phyloP scores from a whole-genome alignment of 805 yeast species.

The Diddensiella transvaalensis region DNA sequence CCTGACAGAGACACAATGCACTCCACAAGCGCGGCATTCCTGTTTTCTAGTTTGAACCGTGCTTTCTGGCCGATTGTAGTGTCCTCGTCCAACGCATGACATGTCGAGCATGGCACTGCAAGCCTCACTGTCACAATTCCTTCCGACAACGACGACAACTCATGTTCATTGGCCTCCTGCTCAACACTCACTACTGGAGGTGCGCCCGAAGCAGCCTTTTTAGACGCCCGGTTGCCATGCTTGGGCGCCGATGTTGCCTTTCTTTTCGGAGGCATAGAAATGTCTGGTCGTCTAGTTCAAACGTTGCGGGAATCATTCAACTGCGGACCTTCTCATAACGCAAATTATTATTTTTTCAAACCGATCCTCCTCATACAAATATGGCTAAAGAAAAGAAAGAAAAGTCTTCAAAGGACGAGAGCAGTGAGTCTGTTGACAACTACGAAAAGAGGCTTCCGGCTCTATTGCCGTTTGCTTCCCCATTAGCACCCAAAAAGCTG shows the following conservation, averaged over 20 bases:
- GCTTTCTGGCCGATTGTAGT: not conserved
- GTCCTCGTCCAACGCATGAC: not conserved
- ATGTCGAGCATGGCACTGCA: not conserved
- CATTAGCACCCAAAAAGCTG: constrained; percentile 91
- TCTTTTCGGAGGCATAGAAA: not conserved
- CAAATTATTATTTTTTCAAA: not conserved
- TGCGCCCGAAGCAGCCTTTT: not conserved
- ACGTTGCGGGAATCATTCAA: not conserved
- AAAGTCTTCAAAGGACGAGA: constrained; percentile 14
- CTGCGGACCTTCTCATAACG: not conserved
- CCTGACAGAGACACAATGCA: not conserved
- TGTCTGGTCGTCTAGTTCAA: too few species aligned
- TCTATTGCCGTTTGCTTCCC: constrained; percentile 85
- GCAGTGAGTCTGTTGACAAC: constrained; percentile 55
- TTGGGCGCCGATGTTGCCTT: not conserved
- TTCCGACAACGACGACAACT: not conserved
- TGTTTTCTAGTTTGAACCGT: too few species aligned
- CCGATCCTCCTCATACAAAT: constrained; percentile 1
- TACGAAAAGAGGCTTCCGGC: constrained; percentile 92
- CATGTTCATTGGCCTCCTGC: too few species aligned
- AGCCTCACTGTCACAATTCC: not conserved
- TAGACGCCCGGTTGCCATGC: not conserved
- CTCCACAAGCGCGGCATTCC: too few species aligned
- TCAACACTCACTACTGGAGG: not conserved
- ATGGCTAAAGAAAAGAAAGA: constrained; percentile 29